Percentiles rank a stretch among this genome's conserved stretches.
These are phyloP conservation scores for Urtica urens DNA, from an alignment of 306 rosid species.

Conservation along the genomic window DNA sequence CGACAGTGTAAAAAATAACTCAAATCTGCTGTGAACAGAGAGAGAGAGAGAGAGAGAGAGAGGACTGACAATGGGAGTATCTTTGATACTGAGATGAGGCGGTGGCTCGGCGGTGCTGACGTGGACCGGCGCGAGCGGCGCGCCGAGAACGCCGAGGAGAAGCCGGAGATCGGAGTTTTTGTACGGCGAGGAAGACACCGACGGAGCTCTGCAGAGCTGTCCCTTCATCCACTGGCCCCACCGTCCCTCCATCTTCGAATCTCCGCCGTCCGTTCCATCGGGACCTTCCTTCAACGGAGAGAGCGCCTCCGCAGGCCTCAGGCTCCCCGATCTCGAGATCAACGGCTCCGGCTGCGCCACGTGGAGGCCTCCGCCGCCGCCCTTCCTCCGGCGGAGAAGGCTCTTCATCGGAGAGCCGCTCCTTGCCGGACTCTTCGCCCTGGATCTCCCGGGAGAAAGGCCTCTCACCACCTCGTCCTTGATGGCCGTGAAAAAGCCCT, in stretches of 20 bases:
- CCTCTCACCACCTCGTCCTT: slow-evolving; percentile 83
- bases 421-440: slow-evolving; percentile 59
- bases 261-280: slow-evolving; percentile 54
- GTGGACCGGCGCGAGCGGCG: slow-evolving; percentile 89
- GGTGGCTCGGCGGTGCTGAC: slow-evolving; percentile 67
- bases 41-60: background rate
- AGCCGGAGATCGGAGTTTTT: slow-evolving; percentile 89
- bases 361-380: slow-evolving; percentile 22
- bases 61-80: slow-evolving; percentile 79
- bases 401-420: slow-evolving; percentile 62
- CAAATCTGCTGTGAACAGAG: background rate
- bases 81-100: slow-evolving; percentile 95
- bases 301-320: slow-evolving; percentile 73
- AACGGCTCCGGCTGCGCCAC: slow-evolving; percentile 45
- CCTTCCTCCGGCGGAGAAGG: slow-evolving; percentile 56
- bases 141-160: slow-evolving; percentile 88
- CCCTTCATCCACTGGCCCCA: slow-evolving; percentile 96
- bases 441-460: slow-evolving; percentile 67
- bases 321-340: slow-evolving; percentile 76
- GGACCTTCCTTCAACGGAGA: slow-evolving; percentile 98
- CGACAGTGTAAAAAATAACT: no score
- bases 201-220: slow-evolving; percentile 61
- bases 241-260: slow-evolving; percentile 60
- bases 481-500: slow-evolving; percentile 73
- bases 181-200: slow-evolving; percentile 51